A percentile compares a stretch with the other conserved stretches of the same genome.
Conservation (phyloP, 805 yeast genomes). For the Cyberlindnera euphorbiae region DNA sequence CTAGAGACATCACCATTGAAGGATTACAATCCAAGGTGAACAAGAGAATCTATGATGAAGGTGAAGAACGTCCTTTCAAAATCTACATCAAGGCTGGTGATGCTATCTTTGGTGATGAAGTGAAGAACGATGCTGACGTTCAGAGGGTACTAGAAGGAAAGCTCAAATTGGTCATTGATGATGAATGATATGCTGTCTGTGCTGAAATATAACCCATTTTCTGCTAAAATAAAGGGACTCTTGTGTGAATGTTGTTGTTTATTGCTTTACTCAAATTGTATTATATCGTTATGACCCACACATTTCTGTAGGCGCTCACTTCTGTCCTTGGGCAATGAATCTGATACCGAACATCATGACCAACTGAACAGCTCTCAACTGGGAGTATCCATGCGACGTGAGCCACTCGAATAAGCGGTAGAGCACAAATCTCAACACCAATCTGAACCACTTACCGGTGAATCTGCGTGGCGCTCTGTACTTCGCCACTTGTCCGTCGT, state of each 20-base stretch:
- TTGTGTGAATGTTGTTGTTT: too few species aligned
- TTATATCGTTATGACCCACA: too few species aligned
- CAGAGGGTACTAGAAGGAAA: constrained; percentile 30
- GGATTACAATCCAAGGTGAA: constrained; percentile 49
- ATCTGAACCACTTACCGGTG: constrained; percentile 3
- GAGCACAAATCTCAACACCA: constrained; percentile 3
- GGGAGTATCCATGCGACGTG: constrained; percentile 9
- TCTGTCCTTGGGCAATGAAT: constrained; percentile 13
- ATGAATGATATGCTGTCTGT: constrained; percentile 21
- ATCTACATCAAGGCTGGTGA: constrained; percentile 30
- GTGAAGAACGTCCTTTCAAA: constrained; percentile 28
- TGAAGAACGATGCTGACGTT: constrained; percentile 31
- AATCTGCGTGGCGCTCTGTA: constrained; percentile 5
- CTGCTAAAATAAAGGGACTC: not conserved
- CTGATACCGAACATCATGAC: constrained; percentile 1
- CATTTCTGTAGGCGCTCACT: not conserved
- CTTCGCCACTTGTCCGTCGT: constrained; percentile 4
- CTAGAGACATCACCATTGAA: constrained; percentile 40
- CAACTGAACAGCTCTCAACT: constrained; percentile 11
- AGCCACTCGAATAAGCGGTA: constrained; percentile 21
- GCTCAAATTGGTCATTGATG: constrained; percentile 34
- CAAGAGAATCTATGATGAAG: constrained; percentile 42
- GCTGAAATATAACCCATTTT: too few species aligned
- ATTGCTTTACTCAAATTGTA: too few species aligned
- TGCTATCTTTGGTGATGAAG: constrained; percentile 28